Base-by-base conservation (phyloP, 1,284 basidiomycete genomes). In the Acaromyces ingoldii region DNA sequence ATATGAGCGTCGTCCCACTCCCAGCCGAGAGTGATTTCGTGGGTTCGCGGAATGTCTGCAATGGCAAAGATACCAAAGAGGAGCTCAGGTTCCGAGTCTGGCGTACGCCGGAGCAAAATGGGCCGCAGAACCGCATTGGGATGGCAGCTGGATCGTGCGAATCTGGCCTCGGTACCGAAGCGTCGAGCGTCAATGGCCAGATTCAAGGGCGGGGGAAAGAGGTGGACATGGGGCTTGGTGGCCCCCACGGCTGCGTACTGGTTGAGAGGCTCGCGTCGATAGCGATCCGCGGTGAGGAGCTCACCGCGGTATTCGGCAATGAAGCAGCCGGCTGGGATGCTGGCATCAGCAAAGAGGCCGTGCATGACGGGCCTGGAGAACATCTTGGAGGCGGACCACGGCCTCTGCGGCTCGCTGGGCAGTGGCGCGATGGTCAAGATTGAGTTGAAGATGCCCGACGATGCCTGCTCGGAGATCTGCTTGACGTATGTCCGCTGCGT, bases 1-100 rank as follows among this genome's bases (percentile, higher is more conserved):
- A 88, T 84, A 70, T 91, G 88, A 4, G 84, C 84, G 67, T 96
- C 91, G 64, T 95, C 91, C 92, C 91, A 96, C 73, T 95, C 91
- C 91, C 92, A 97, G 0, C 87, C 88, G 0, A 96, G 77, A 0
- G 92, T 84, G 34, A 97, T 83, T 77, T 97, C 93, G 65, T 93
- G 90, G 45, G 86, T 81, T 31, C 83, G 82, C 55, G 82, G 82
- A 55, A 96, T 81, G 62, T 90, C 86, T 15, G 83, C 78, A 17
- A 86, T 75, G 0, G 91, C 89, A 64, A 93, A 96, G 1, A 96
- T 78, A 0, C 85, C 91, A 70, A 96, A 91, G 1, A 80, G 78
- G n/a, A 58, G 62, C 25, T 75, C 72, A 19, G 57, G 46, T 34
- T 15, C 26, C 5, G 17, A 22, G 15, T 50, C 22, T 4, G 33